phyloP scores from a whole-genome alignment of 345 rosid genomes.

The Trapa bicornis region DNA sequence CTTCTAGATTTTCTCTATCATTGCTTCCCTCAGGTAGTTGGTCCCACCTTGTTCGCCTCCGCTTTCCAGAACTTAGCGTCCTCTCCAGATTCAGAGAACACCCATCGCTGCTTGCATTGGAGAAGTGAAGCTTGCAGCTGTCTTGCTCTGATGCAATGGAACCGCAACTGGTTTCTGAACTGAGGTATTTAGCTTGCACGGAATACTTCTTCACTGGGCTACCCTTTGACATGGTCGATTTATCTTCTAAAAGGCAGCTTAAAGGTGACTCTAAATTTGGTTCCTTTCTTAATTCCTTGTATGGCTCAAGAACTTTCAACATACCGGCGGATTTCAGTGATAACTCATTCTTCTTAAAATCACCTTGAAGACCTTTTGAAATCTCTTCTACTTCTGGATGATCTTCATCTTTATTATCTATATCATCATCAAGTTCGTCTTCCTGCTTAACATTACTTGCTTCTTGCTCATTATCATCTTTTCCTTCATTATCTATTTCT shows the following conservation, averaged over 20 bases:
- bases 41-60: constrained; percentile 10
- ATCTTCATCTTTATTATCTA: background rate
- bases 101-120: background rate
- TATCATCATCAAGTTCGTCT: background rate
- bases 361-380: background rate
- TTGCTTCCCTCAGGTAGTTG: constrained; percentile 3
- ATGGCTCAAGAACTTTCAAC: background rate
- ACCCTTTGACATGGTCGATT: background rate
- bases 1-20: constrained; percentile 5
- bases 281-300: background rate
- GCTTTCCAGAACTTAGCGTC: constrained; percentile 11
- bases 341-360: background rate
- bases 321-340: background rate
- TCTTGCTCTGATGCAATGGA: constrained; percentile 2
- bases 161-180: background rate
- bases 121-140: background rate
- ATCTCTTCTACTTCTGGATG: background rate
- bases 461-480: background rate
- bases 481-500: background rate
- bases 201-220: background rate
- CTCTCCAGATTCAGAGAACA: constrained; percentile 5
- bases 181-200: constrained; percentile 1
- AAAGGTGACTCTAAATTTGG: background rate
- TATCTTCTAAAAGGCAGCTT: background rate
- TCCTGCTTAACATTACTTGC: background rate